Evolutionary conservation across 176 grass and related monocot species (phyloP).

Genomic region (Oryza rufipogon): DNA sequence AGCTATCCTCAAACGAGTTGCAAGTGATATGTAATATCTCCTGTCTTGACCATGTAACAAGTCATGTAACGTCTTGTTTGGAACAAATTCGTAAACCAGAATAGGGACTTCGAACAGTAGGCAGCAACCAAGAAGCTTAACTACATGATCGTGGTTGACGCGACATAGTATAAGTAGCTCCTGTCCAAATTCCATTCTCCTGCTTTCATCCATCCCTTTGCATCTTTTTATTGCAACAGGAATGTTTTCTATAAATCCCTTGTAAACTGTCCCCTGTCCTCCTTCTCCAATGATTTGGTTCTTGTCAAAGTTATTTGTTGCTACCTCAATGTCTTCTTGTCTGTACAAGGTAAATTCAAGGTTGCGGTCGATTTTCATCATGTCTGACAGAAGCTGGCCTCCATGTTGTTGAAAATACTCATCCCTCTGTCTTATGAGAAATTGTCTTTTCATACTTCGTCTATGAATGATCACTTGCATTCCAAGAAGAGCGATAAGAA

Average conservation of each 20-base stretch:
- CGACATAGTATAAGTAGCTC: slow-evolving; percentile 46
- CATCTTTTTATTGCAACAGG: slow-evolving; percentile 38
- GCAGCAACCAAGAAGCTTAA: slow-evolving; percentile 50
- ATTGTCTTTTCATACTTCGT: no score
- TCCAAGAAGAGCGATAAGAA: no score
- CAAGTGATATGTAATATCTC: neutral
- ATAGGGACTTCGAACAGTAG: slow-evolving; percentile 41
- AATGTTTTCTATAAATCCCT: slow-evolving; percentile 8
- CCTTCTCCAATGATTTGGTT: slow-evolving; percentile 42
- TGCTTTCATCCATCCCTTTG: slow-evolving; percentile 35
- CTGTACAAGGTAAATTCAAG: slow-evolving; percentile 28
- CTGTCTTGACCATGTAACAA: neutral
- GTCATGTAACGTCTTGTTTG: slow-evolving; percentile 33
- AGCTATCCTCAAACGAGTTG: slow-evolving; percentile 29
- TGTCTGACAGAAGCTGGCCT: no score
- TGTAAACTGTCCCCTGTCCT: slow-evolving; percentile 51
- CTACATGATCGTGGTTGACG: slow-evolving; percentile 40
- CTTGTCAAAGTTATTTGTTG: slow-evolving; percentile 44
- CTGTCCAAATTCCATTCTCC: slow-evolving; percentile 38
- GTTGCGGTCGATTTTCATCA: neutral
- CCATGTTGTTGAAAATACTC: no score
- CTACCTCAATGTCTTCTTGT: slow-evolving; percentile 23
- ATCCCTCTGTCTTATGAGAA: no score
- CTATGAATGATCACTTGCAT: no score
- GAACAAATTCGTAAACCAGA: neutral